phyloP scores from a whole-genome alignment of 2,329 filamentous ascomycete genomes.

The Magnaporthiopsis poae region DNA sequence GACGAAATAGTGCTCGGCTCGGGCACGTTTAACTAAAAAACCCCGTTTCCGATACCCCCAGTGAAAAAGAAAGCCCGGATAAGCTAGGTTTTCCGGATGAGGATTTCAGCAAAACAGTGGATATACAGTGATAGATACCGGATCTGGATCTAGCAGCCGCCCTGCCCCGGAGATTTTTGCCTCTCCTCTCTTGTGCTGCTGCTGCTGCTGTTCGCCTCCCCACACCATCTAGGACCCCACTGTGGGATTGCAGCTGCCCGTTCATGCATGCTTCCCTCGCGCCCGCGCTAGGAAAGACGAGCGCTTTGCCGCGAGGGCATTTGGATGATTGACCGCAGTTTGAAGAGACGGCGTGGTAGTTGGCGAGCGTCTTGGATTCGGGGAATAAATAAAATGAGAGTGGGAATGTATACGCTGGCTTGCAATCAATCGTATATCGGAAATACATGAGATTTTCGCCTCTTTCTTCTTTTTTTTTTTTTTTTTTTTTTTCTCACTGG shows the following conservation, averaged over 20 bases:
- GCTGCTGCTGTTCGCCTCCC: background rate
- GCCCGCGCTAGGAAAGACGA: background rate
- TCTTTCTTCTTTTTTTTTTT: background rate
- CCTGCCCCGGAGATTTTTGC: background rate
- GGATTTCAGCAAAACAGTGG: background rate
- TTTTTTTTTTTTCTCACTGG: background rate
- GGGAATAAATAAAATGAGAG: too few relatives aligned
- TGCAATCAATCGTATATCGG: too few relatives aligned
- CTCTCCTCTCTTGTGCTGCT: too few relatives aligned
- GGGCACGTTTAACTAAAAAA: background rate
- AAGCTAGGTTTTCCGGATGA: background rate
- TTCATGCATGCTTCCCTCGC: background rate
- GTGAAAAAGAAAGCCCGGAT: too few relatives aligned
- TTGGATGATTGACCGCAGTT: background rate
- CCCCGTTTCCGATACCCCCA: background rate
- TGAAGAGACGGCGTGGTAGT: background rate
- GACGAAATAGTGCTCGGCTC: background rate
- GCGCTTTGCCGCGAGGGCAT: background rate
- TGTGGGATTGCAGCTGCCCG: background rate
- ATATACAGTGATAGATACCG: background rate
- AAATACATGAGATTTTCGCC: too few relatives aligned
- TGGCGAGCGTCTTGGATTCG: too few relatives aligned
- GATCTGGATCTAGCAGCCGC: background rate
- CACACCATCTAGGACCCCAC: background rate
- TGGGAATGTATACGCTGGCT: too few relatives aligned